phyloP scores from a whole-genome alignment of 2,329 filamentous ascomycete genomes.

The Acrocalymma vagum region DNA sequence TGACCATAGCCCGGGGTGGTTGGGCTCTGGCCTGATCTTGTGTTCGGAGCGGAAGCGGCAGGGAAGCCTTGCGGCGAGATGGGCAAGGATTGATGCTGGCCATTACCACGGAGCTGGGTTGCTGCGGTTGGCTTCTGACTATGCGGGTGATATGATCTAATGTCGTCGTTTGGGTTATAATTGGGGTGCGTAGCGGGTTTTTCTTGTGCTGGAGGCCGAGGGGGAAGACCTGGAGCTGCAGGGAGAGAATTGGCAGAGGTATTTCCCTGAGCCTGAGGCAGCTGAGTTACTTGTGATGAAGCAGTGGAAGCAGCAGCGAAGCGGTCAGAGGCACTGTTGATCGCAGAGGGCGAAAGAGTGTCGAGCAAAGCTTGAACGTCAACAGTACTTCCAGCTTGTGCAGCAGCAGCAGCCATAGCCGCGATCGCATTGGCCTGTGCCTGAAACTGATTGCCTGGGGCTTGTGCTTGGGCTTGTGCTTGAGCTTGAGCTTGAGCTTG shows the following conservation, averaged over 20 bases:
- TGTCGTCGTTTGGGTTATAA: slow-evolving; percentile 58
- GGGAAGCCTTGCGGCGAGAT: slow-evolving; percentile 22
- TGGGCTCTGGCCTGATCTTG: slow-evolving; percentile 40
- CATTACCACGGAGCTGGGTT: slow-evolving; percentile 35
- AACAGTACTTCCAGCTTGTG: slow-evolving; percentile 44
- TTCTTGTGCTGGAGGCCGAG: slow-evolving; percentile 59
- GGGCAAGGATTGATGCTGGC: slow-evolving; percentile 35
- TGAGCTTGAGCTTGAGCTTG: slow-evolving; percentile 39
- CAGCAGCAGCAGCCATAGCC: too few species aligned
- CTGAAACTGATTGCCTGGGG: slow-evolving; percentile 37
- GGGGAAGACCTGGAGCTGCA: slow-evolving; percentile 53
- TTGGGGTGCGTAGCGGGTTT: slow-evolving; percentile 57
- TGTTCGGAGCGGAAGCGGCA: slow-evolving; percentile 23
- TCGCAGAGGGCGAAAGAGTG: slow-evolving; percentile 48
- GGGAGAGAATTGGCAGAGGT: slow-evolving; percentile 48
- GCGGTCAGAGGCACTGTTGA: slow-evolving; percentile 36
- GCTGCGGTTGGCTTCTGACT: slow-evolving; percentile 48
- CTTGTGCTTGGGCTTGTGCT: slow-evolving; percentile 37
- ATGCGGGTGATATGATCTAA: slow-evolving; percentile 60
- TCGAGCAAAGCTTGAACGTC: slow-evolving; percentile 58
- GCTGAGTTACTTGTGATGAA: slow-evolving; percentile 38
- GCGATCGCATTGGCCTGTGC: too few species aligned
- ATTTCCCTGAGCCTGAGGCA: slow-evolving; percentile 39
- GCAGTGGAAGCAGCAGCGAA: slow-evolving; percentile 42
- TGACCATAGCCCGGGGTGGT: slow-evolving; percentile 35